A percentile compares a stretch with the other conserved stretches of the same genome.
Conservation (phyloP, 2,329 filamentous ascomycete genomes). For the Venturia nashicola region DNA sequence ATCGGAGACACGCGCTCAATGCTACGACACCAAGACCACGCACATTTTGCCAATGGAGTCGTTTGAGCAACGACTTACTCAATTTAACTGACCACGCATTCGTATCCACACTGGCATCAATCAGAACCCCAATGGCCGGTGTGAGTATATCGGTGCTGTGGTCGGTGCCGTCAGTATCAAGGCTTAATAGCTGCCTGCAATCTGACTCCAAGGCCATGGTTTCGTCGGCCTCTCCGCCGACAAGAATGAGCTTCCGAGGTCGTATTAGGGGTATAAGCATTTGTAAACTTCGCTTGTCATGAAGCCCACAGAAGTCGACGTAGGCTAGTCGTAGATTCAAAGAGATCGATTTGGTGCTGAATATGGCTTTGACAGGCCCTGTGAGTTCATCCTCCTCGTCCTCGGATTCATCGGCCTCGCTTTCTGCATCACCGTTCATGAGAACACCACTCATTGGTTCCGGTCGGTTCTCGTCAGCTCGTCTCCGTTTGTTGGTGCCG, state of each 20-base stretch:
- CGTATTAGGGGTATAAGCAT: constrained; percentile 92
- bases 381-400: constrained; percentile 40
- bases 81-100: constrained; percentile 95
- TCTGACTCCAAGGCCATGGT: constrained; percentile 62
- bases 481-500: constrained; percentile 48
- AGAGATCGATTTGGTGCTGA: constrained; percentile 49
- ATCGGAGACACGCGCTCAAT: constrained; percentile 62
- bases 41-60: constrained; percentile 89
- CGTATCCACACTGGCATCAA: constrained; percentile 92
- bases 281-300: constrained; percentile 85
- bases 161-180: constrained; percentile 30
- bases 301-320: constrained; percentile 83
- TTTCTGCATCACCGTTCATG: constrained; percentile 12
- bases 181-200: constrained; percentile 54
- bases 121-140: constrained; percentile 55
- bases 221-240: constrained; percentile 68
- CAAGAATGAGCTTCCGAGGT: constrained; percentile 87
- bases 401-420: constrained; percentile 35
- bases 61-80: constrained; percentile 70
- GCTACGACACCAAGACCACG: constrained; percentile 83
- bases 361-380: constrained; percentile 66
- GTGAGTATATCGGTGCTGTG: constrained; percentile 61
- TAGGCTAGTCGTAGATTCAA: constrained; percentile 69
- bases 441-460: constrained; percentile 15
- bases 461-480: constrained; percentile 13